These are phyloP conservation scores for Miscanthus lutarioriparius DNA, from an alignment of 176 grass and related monocot genomes.

Conservation along the genomic window DNA sequence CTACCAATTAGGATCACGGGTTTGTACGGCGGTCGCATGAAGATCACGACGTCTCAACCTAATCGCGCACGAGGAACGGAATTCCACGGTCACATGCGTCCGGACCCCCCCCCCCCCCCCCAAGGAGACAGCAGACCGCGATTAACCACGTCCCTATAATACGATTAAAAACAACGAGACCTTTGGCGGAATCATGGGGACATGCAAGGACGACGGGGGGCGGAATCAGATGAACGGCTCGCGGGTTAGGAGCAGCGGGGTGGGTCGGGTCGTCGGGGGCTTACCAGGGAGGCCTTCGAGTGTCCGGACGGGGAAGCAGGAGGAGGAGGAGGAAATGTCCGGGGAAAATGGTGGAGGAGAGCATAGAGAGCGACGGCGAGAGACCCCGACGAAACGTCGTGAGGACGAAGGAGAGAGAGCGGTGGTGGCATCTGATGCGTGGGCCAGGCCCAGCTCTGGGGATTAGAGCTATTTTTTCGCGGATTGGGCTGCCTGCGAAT, in stretches of 20 bases:
- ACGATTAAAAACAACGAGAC: background rate
- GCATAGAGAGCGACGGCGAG: slow-evolving; percentile 34
- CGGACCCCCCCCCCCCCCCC: too few relatives aligned
- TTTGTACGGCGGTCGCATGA: background rate
- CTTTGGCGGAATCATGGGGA: background rate
- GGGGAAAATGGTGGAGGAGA: slow-evolving; percentile 24
- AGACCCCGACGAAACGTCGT: background rate
- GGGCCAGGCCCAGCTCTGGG: background rate
- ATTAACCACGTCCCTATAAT: background rate
- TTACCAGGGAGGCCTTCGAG: slow-evolving; percentile 19
- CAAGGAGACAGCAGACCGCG: background rate
- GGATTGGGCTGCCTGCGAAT: background rate
- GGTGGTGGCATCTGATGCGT: background rate
- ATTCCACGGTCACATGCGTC: background rate
- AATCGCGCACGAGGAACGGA: background rate
- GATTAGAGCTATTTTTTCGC: background rate
- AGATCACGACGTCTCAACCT: background rate
- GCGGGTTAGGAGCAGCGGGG: background rate
- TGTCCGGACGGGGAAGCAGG: background rate
- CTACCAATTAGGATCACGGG: slow-evolving; percentile 1
- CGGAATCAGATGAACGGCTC: background rate
- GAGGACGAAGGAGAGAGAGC: background rate
- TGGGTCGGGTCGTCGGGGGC: background rate
- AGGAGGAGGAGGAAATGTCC: background rate
- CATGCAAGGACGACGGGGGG: background rate